Base-by-base conservation (phyloP, 2,329 filamentous ascomycete genomes). In the Tolypocladium paradoxum region DNA sequence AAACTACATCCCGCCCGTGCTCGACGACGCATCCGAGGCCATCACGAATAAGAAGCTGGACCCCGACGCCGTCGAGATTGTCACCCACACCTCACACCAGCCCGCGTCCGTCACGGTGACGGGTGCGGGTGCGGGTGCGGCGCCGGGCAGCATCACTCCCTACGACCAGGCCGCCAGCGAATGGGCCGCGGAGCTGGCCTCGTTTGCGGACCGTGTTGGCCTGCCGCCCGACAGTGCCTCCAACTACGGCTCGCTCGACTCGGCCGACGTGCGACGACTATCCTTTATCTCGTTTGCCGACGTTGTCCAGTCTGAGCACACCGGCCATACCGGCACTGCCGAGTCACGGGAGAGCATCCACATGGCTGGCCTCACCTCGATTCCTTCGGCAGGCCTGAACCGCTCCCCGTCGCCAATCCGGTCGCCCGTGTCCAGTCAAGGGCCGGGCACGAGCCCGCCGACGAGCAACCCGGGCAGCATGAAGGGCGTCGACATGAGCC, bases 281-380 rank as follows among this genome's bases (percentile, higher is more conserved):
- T 93, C 88, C 67, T 97, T 97, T 72, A 95, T 97, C 65, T 96
- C 90, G 8, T 97, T 97, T 69, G 91, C 92, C 56, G 92, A 97
- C 63, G 90, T 97, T 11, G 90, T 97, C 40, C 90, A 95, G 66
- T 81, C 85, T 35, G 88, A 93, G 67, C 88, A 92, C 62, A 82
- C 81, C 33, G 79, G 83, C 54, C 73, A 75, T 35, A 73, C 75
- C 20, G 70, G 67, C 38, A 68, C 66, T 51, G 66, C 70, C 37
- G 76, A 79, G 48, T 84, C 78, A 60, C 76, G 85, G 58, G 87
- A 92, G 55, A 85, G 84, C 53, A 76, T 88, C 53, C 84, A 90
- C 65, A 71, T 86, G 55, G 79, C 82, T 50, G 85, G 85, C 14
- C 71, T 88, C 22, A 84, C 84, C 8, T 83, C 83, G 46, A 65